These are phyloP conservation scores for Manihot esculenta DNA, from an alignment of 441 rosid species.

Conservation along the genomic window DNA sequence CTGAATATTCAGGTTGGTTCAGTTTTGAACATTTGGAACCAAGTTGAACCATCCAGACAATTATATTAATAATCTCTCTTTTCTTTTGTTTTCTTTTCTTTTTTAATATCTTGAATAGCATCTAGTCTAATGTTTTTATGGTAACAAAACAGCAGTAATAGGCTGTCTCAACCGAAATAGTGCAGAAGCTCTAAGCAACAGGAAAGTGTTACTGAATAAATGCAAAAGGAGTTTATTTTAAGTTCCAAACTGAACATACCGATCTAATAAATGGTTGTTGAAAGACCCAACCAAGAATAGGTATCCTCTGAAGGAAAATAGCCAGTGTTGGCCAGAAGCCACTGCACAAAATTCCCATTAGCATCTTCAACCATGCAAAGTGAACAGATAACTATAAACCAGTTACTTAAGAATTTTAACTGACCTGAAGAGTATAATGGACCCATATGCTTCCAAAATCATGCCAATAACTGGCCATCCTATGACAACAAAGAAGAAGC, in stretches of 20 bases:
- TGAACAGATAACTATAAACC: neutral
- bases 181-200: slow-evolving; percentile 2
- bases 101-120: neutral
- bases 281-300: slow-evolving; percentile 83
- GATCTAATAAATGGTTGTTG: slow-evolving; percentile 80
- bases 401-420: no score
- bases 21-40: neutral
- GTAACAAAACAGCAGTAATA: neutral
- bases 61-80: neutral
- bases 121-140: neutral
- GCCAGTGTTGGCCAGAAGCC: slow-evolving; percentile 98
- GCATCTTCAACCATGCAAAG: slow-evolving; percentile 1
- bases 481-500: slow-evolving; percentile 82
- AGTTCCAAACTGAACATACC: slow-evolving; percentile 42
- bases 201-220: neutral
- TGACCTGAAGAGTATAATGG: slow-evolving; percentile 91
- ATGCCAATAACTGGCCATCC: slow-evolving; percentile 93
- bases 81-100: no score
- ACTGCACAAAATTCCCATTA: slow-evolving; percentile 42
- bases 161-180: neutral
- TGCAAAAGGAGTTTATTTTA: neutral
- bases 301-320: slow-evolving; percentile 86
- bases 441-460: slow-evolving; percentile 86
- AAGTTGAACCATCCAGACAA: neutral
- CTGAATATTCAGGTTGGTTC: neutral